Conservation (phyloP, 1,284 basidiomycete genomes). For the Rhizoctonia solani region DNA sequence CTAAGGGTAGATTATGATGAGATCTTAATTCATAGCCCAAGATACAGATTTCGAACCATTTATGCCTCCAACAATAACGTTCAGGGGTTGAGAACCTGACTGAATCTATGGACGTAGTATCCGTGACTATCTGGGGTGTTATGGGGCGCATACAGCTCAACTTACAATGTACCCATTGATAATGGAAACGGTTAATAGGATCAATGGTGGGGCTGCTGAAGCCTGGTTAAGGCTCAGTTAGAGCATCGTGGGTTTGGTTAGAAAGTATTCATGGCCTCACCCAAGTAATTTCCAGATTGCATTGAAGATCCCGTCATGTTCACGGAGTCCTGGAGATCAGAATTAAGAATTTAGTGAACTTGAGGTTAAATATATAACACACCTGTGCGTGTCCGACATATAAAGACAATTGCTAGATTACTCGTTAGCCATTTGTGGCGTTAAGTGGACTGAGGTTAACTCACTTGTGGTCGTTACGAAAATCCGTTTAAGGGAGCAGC, state of each 20-base stretch:
- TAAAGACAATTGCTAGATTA: not conserved
- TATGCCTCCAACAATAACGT: not conserved
- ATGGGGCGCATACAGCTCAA: not conserved
- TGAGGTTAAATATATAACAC: not conserved
- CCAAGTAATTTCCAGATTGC: conserved; percentile 4
- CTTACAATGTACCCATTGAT: not conserved
- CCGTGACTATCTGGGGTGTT: not conserved
- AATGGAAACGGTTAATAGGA: not conserved
- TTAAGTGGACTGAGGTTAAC: not conserved
- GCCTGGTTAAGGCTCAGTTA: not conserved
- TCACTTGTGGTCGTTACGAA: conserved; percentile 8
- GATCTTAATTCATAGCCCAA: not conserved
- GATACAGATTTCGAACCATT: not conserved
- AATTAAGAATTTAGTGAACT: not conserved
- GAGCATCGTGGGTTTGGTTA: not conserved
- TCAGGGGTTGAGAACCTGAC: not conserved
- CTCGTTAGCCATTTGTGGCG: not conserved
- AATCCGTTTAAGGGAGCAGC: not conserved
- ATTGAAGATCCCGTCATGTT: not conserved
- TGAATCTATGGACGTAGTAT: not conserved
- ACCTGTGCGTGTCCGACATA: conserved; percentile 3
- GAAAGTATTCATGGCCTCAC: not conserved
- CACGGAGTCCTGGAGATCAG: not conserved
- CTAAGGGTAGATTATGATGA: not conserved
- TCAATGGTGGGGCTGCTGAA: conserved; percentile 12